Percentiles rank a stretch among this genome's conserved stretches.
Conservation (phyloP, 805 yeast genomes). For the Yarrowia sp. region DNA sequence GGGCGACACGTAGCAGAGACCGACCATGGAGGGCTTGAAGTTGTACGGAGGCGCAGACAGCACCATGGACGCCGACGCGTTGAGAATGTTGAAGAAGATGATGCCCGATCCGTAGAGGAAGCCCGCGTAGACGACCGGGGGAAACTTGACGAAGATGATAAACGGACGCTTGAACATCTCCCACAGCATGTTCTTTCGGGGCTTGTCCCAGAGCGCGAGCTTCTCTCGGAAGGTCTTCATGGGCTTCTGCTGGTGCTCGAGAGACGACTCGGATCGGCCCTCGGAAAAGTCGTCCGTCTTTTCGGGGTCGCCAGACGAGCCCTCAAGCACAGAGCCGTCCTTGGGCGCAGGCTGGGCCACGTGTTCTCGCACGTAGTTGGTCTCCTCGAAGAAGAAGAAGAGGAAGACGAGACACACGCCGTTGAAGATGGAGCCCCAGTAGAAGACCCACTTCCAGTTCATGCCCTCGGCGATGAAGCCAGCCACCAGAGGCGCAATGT, state of each 20-base stretch:
- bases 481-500: slow-evolving; percentile 18
- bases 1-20: slow-evolving; percentile 17
- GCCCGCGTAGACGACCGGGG: slow-evolving; percentile 24
- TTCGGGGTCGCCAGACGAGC: not conserved
- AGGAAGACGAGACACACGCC: slow-evolving; percentile 25
- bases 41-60: slow-evolving; percentile 25
- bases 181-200: slow-evolving; percentile 25
- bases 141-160: slow-evolving; percentile 22
- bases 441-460: slow-evolving; percentile 28
- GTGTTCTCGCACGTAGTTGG: slow-evolving; percentile 27
- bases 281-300: not conserved
- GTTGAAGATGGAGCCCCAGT: slow-evolving; percentile 27
- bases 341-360: not conserved
- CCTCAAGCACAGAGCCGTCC: not conserved
- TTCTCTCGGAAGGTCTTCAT: slow-evolving; percentile 23
- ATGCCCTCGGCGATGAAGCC: slow-evolving; percentile 21
- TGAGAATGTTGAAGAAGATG: slow-evolving; percentile 25
- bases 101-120: slow-evolving; percentile 21
- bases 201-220: slow-evolving; percentile 16
- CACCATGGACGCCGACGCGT: slow-evolving; percentile 12
- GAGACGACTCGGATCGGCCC: not conserved
- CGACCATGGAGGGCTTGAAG: slow-evolving; percentile 24
- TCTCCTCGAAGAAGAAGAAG: slow-evolving; percentile 27
- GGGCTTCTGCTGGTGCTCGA: slow-evolving; percentile 8
- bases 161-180: slow-evolving; percentile 23